Percentiles rank a stretch among this genome's conserved stretches.
Evolutionary conservation across 345 rosid species (phyloP).

Genomic region (Salix exigua): DNA sequence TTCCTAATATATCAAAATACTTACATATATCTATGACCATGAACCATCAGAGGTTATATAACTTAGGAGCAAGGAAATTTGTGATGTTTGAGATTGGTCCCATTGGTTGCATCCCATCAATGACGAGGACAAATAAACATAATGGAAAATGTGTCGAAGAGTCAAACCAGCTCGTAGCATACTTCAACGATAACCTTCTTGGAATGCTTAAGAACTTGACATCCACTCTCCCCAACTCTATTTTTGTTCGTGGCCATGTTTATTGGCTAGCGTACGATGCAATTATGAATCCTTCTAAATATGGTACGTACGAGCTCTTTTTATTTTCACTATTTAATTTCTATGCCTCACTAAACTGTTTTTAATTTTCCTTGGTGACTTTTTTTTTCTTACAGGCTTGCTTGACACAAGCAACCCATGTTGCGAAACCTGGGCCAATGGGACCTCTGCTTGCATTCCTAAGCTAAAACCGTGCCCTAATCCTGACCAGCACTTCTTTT

Average conservation of each 20-base stretch:
- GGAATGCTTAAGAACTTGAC: constrained; percentile 27
- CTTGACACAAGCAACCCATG: constrained; percentile 41
- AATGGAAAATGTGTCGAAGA: constrained; percentile 32
- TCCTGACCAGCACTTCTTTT: constrained; percentile 32
- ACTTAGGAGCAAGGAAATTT: constrained; percentile 40
- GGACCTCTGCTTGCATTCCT: constrained; percentile 40
- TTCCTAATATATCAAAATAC: not conserved
- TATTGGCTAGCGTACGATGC: constrained; percentile 32
- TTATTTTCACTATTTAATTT: not conserved
- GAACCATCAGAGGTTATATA: constrained; percentile 32
- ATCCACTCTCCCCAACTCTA: constrained; percentile 22
- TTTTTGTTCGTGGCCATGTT: constrained; percentile 24
- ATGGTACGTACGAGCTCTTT: constrained; percentile 26
- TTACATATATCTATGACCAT: not conserved
- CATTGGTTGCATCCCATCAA: constrained; percentile 42
- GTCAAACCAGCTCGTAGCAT: constrained; percentile 20
- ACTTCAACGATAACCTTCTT: constrained; percentile 32
- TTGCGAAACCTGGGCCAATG: constrained; percentile 41
- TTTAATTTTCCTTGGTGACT: not conserved
- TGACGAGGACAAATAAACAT: constrained; percentile 20
- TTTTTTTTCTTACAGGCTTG: constrained; percentile 18
- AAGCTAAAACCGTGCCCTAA: constrained; percentile 25
- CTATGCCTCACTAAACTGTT: not conserved
- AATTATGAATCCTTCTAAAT: constrained; percentile 31
- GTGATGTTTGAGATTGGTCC: constrained; percentile 45